Conservation (phyloP, 352 stramenopile genomes). For the Phytopythium mirpurense region DNA sequence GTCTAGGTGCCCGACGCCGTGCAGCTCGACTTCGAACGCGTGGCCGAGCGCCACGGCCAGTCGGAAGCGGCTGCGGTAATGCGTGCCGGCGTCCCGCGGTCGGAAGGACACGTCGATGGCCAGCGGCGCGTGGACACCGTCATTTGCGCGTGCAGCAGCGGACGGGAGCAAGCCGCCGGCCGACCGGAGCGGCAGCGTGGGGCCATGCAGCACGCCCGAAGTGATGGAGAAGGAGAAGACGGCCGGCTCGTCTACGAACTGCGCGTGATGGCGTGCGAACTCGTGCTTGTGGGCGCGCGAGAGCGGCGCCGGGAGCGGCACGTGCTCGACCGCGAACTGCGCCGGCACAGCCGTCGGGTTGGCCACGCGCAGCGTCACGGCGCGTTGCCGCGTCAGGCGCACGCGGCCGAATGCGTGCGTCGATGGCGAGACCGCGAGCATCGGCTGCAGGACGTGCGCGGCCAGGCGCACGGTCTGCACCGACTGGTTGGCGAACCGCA, state of each 20-base stretch:
- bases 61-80: conserved; percentile 65
- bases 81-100: conserved; percentile 21
- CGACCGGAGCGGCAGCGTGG: conserved; percentile 53
- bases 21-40: conserved; percentile 66
- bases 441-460: conserved; percentile 39
- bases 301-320: conserved; percentile 42
- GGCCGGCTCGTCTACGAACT: conserved; percentile 47
- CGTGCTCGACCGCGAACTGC: conserved; percentile 45
- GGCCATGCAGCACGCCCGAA: conserved; percentile 39
- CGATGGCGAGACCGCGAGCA: conserved; percentile 58
- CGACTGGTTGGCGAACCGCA: conserved; percentile 65
- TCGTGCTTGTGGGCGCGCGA: conserved; percentile 57
- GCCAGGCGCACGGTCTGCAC: conserved; percentile 53
- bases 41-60: conserved; percentile 53
- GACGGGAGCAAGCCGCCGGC: conserved; percentile 34
- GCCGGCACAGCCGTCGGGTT: conserved; percentile 66
- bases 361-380: conserved; percentile 38
- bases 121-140: conserved; percentile 29
- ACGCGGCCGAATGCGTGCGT: conserved; percentile 63
- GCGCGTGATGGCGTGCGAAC: conserved; percentile 37
- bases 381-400: conserved; percentile 37
- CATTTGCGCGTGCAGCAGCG: conserved; percentile 2
- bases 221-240: conserved; percentile 54
- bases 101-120: conserved; percentile 50
- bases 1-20: conserved; percentile 59